Evolutionary conservation across 208 protist genomes (phyloP).

Genomic region (Trypanosoma cruzi): DNA sequence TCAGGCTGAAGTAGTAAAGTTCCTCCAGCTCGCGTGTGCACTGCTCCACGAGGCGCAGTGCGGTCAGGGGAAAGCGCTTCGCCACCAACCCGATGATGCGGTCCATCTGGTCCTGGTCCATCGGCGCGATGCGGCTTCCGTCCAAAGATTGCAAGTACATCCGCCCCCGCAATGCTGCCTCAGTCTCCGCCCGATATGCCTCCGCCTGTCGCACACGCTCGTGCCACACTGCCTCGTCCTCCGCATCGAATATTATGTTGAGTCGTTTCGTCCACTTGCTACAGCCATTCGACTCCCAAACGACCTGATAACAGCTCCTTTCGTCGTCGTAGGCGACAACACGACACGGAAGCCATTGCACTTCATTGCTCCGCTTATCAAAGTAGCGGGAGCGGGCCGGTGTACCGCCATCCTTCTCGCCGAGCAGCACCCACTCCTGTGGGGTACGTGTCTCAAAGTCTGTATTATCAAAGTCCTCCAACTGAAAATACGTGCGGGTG

Average conservation of each 20-base stretch:
- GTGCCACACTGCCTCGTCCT: slow-evolving; percentile 74
- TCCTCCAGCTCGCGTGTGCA: slow-evolving; percentile 72
- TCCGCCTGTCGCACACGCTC: slow-evolving; percentile 74
- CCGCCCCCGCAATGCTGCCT: slow-evolving; percentile 69
- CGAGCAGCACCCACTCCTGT: slow-evolving; percentile 82
- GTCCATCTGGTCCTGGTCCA: slow-evolving; percentile 86
- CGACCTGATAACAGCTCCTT: slow-evolving; percentile 65
- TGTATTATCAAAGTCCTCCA: slow-evolving; percentile 89
- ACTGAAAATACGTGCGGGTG: slow-evolving; percentile 62
- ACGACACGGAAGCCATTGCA: slow-evolving; percentile 67
- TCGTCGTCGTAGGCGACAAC: slow-evolving; percentile 76
- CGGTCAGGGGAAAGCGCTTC: slow-evolving; percentile 65
- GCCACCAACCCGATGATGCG: slow-evolving; percentile 82
- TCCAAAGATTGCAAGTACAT: slow-evolving; percentile 82
- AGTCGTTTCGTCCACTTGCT: slow-evolving; percentile 87
- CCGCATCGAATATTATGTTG: slow-evolving; percentile 91
- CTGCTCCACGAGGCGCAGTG: slow-evolving; percentile 80
- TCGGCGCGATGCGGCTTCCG: slow-evolving; percentile 52
- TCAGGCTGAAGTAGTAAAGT: slow-evolving; percentile 82
- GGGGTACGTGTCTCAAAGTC: slow-evolving; percentile 73
- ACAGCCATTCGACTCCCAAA: slow-evolving; percentile 66
- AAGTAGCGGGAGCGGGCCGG: slow-evolving; percentile 87
- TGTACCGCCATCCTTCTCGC: slow-evolving; percentile 57
- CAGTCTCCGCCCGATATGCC: slow-evolving; percentile 66
- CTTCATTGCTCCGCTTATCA: slow-evolving; percentile 35